Conservation (phyloP, 345 rosid genomes). For the Carallia pectinifolia region DNA sequence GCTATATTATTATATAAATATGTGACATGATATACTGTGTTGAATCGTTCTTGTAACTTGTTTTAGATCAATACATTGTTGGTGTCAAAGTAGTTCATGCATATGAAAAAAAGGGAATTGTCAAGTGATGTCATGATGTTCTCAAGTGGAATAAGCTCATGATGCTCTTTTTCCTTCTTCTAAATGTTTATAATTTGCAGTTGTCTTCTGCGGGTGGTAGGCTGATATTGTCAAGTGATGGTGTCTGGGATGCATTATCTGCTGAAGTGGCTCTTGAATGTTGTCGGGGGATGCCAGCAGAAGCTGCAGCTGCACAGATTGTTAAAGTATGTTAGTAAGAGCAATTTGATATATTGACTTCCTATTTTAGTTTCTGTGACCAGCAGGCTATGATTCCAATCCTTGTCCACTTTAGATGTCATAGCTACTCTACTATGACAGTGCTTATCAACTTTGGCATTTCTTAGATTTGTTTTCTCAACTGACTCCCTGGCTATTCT, state of each 20-base stretch:
- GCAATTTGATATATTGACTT: not conserved
- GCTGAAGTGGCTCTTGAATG: constrained; percentile 86
- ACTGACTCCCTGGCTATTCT: constrained; percentile 5
- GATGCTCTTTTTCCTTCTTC: constrained; percentile 5
- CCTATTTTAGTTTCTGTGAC: not conserved
- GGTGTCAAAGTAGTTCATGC: too few relatives aligned
- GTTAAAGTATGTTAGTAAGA: constrained; percentile 58
- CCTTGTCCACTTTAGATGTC: not conserved
- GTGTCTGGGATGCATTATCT: constrained; percentile 95
- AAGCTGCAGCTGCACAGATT: constrained; percentile 90
- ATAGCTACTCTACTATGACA: not conserved
- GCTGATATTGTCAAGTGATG: constrained; percentile 89
- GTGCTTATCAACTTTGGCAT: too few relatives aligned
- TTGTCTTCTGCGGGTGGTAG: constrained; percentile 89
- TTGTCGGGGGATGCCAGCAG: constrained; percentile 86
- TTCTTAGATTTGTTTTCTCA: not conserved
- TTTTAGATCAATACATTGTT: too few relatives aligned
- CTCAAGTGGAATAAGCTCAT: not conserved
- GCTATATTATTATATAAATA: too few relatives aligned
- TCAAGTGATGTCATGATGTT: too few relatives aligned
- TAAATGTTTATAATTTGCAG: constrained; percentile 45
- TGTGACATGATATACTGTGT: too few relatives aligned
- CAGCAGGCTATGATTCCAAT: not conserved
- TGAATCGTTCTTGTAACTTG: too few relatives aligned
- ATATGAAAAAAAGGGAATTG: too few relatives aligned